A percentile compares a stretch with the other conserved stretches of the same genome.
These are phyloP conservation scores for Cardamine resedifolia DNA, from an alignment of 345 rosid genomes.

Conservation along the genomic window DNA sequence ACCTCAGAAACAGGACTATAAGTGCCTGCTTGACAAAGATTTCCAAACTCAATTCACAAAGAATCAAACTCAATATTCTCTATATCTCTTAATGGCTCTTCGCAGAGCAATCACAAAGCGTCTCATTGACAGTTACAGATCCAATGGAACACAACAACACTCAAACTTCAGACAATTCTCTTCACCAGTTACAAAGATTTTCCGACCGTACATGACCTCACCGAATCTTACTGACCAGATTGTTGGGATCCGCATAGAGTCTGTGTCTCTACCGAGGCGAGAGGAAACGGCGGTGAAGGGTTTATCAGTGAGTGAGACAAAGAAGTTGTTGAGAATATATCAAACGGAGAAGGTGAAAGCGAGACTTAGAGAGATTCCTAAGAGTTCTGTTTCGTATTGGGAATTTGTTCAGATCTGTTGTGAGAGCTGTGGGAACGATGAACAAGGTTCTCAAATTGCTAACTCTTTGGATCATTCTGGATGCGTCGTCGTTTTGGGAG, in stretches of 20 bases:
- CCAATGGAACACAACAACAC: conserved; percentile 27
- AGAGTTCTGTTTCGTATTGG: conserved; percentile 48
- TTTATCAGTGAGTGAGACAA: conserved; percentile 52
- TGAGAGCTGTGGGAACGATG: conserved; percentile 51
- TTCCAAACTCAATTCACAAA: conserved; percentile 1
- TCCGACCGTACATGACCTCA: conserved; percentile 46
- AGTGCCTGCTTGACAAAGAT: neutral
- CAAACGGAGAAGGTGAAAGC: conserved; percentile 59
- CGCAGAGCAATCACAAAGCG: conserved; percentile 47
- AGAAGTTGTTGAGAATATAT: conserved; percentile 59
- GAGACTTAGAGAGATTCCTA: conserved; percentile 52
- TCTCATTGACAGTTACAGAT: conserved; percentile 32
- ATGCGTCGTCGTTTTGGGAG: conserved; percentile 73
- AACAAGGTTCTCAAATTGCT: conserved; percentile 55
- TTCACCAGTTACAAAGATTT: neutral
- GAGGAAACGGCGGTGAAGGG: conserved; percentile 32
- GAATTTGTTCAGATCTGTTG: conserved; percentile 55
- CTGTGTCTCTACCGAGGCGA: conserved; percentile 9
- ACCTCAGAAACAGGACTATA: conserved; percentile 16
- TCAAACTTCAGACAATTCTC: conserved; percentile 27
- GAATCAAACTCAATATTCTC: conserved; percentile 11
- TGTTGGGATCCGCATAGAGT: conserved; percentile 17
- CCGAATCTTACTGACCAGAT: conserved; percentile 38
- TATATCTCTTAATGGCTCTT: conserved; percentile 50
- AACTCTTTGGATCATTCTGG: conserved; percentile 63